These are phyloP conservation scores for Solanum hybrid DNA, from an alignment of 305 asterid genomes.

Conservation along the genomic window DNA sequence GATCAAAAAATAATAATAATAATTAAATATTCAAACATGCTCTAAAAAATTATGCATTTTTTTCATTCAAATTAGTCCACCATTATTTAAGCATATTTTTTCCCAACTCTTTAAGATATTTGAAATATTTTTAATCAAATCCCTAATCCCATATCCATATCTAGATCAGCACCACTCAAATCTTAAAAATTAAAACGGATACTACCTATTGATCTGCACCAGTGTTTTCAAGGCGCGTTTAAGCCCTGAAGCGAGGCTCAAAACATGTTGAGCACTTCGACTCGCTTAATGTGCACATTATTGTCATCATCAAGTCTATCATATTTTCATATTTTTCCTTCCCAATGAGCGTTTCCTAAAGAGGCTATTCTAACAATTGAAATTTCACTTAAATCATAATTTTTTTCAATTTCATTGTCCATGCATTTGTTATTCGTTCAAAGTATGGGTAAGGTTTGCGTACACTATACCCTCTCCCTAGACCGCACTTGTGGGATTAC, in stretches of 20 bases:
- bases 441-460: background rate
- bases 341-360: background rate
- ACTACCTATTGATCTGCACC: background rate
- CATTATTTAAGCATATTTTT: background rate
- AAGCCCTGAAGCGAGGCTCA: background rate
- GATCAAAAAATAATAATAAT: too few species aligned
- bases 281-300: background rate
- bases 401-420: background rate
- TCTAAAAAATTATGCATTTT: background rate
- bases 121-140: background rate
- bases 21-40: background rate
- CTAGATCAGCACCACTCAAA: background rate
- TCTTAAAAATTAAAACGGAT: background rate
- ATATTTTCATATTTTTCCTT: background rate
- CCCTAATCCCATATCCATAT: background rate
- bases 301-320: background rate
- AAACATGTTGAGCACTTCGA: background rate
- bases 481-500: background rate
- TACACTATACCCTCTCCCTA: background rate
- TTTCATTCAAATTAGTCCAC: background rate
- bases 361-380: background rate
- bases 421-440: background rate
- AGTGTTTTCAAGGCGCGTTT: background rate
- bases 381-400: background rate
- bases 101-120: background rate